Conservation (phyloP, 2,329 filamentous ascomycete genomes). For the Fusarium begoniae region DNA sequence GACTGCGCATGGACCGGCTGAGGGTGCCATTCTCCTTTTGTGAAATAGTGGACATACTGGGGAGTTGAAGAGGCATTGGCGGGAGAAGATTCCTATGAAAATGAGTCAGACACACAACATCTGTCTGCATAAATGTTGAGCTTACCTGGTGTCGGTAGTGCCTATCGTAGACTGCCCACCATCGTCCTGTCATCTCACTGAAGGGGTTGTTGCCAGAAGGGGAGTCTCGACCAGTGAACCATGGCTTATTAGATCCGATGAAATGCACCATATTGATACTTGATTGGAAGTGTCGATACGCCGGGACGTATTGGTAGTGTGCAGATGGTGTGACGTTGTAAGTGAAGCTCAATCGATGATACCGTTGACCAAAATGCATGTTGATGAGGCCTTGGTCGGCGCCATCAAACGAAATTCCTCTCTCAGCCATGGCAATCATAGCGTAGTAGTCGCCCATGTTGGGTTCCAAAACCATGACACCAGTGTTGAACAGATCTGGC, state of each 20-base stretch:
- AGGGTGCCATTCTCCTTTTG: constrained; percentile 61
- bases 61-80: constrained; percentile 31
- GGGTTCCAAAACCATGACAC: constrained; percentile 90
- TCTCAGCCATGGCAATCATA: constrained; percentile 82
- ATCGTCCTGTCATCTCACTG: constrained; percentile 83
- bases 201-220: constrained; percentile 70
- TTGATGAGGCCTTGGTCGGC: constrained; percentile 96
- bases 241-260: constrained; percentile 91
- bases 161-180: constrained; percentile 94
- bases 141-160: constrained; percentile 74
- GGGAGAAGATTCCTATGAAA: constrained; percentile 29
- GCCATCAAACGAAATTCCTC: constrained; percentile 93
- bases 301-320: constrained; percentile 97
- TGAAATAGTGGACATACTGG: constrained; percentile 61
- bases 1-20: constrained; percentile 27
- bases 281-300: constrained; percentile 91
- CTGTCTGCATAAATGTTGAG: background rate
- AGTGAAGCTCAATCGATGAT: constrained; percentile 89
- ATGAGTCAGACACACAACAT: constrained; percentile 5
- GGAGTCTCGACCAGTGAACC: constrained; percentile 71
- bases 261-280: constrained; percentile 93
- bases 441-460: constrained; percentile 89
- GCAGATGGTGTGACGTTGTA: constrained; percentile 98
- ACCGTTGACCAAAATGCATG: constrained; percentile 86
- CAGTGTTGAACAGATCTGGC: constrained; percentile 98